Evolutionary conservation across 371 early-diverging fungal genomes (phyloP).

Genomic region (Choanephora cucurbitarum): DNA sequence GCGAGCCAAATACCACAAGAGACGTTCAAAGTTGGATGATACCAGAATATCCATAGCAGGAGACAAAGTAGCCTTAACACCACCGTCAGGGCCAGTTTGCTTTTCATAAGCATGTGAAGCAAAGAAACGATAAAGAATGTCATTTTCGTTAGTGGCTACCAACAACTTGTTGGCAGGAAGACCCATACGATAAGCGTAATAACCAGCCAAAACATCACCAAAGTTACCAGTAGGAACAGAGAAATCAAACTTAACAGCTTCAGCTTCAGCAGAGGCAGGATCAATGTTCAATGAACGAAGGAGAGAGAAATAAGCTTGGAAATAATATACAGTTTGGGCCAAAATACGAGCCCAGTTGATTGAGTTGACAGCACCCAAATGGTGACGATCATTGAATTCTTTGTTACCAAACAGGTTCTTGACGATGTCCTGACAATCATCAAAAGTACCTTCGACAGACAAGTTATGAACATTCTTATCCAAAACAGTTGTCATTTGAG

Average conservation of each 20-base stretch:
- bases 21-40: slow-evolving; percentile 95
- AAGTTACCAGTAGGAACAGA: slow-evolving; percentile 98
- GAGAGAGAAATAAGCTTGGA: slow-evolving; percentile 84
- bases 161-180: slow-evolving; percentile 82
- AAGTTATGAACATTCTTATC: slow-evolving; percentile 93
- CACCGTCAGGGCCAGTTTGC: slow-evolving; percentile 56
- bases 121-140: slow-evolving; percentile 95
- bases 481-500: slow-evolving; percentile 95
- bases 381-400: slow-evolving; percentile 73
- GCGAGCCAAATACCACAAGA: slow-evolving; percentile 87
- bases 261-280: slow-evolving; percentile 49
- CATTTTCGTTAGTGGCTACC: slow-evolving; percentile 95
- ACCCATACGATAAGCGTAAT: slow-evolving; percentile 90
- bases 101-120: slow-evolving; percentile 82
- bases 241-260: slow-evolving; percentile 68
- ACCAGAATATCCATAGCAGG: slow-evolving; percentile 98
- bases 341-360: slow-evolving; percentile 98
- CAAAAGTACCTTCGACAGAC: slow-evolving; percentile 92
- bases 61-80: slow-evolving; percentile 81
- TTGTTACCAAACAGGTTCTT: slow-evolving; percentile 86
- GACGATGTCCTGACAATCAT: slow-evolving; percentile 96
- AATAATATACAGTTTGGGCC: slow-evolving; percentile 95
- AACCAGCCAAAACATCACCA: slow-evolving; percentile 96
- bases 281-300: slow-evolving; percentile 59
- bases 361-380: slow-evolving; percentile 96